phyloP scores from a whole-genome alignment of 2,329 filamentous ascomycete genomes.

The Aspergillus sp. region DNA sequence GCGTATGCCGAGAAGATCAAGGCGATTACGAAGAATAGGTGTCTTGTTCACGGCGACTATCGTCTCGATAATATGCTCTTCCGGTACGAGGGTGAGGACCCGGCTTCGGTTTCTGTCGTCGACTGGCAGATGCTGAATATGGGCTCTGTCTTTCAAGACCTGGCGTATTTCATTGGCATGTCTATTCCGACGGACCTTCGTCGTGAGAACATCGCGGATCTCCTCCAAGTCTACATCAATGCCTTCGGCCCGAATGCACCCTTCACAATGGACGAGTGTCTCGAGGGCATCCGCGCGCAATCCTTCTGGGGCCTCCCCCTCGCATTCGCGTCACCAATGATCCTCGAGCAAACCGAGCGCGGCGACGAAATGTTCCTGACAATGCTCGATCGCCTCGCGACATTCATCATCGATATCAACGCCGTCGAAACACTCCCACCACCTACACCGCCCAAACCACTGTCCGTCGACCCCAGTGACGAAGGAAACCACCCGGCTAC shows the following conservation, averaged over 20 bases:
- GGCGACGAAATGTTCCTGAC: slow-evolving; percentile 3
- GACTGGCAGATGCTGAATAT: background rate
- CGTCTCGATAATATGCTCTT: no score
- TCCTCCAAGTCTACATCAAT: no score
- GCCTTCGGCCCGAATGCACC: no score
- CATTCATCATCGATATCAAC: background rate
- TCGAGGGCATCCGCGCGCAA: background rate
- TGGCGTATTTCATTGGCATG: background rate
- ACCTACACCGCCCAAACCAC: no score
- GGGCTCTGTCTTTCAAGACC: background rate
- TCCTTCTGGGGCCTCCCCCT: background rate
- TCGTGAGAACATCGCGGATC: no score
- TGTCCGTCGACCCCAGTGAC: no score
- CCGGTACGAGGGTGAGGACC: background rate
- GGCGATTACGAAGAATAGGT: no score
- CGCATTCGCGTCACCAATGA: slow-evolving; percentile 3
- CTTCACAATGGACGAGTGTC: no score
- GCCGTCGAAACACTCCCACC: background rate
- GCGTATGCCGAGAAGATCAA: no score
- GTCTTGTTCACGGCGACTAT: no score
- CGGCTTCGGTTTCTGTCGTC: background rate
- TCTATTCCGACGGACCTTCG: background rate
- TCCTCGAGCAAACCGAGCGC: background rate
- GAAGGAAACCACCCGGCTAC: no score
- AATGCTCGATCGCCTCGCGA: background rate